Conservation (phyloP, 768 basidiomycete genomes). For the Chalciporus sphaerocephalus region DNA sequence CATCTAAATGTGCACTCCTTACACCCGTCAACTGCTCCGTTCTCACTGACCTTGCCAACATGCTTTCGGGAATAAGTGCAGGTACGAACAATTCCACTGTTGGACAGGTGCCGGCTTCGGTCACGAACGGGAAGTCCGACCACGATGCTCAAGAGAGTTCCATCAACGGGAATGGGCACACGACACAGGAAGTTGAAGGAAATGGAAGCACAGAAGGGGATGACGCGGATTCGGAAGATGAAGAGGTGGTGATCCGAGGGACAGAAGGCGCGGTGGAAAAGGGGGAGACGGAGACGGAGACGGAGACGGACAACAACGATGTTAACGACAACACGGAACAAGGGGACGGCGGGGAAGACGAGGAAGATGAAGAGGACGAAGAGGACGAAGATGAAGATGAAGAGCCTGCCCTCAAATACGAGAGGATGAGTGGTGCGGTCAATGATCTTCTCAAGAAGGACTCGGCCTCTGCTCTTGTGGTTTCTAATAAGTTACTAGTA, state of each 20-base stretch:
- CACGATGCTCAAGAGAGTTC: conserved; percentile 1
- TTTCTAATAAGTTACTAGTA: conserved; percentile 73
- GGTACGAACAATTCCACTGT: neutral
- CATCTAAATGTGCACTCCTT: conserved; percentile 9
- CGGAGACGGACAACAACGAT: neutral
- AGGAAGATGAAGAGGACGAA: conserved; percentile 47
- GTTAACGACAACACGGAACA: conserved; percentile 17
- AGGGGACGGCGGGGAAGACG: conserved; percentile 30
- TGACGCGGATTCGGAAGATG: conserved; percentile 6
- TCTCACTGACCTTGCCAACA: conserved; percentile 4
- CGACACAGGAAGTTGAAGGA: conserved; percentile 1
- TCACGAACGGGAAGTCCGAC: neutral
- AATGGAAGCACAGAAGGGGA: conserved; percentile 3
- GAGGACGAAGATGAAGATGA: conserved; percentile 78
- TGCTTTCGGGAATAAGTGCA: conserved; percentile 1
- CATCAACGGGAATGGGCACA: conserved; percentile 19
- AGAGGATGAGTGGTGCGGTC: conserved; percentile 67
- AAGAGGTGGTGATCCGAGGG: conserved; percentile 1
- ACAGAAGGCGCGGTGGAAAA: neutral
- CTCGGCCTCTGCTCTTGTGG: conserved; percentile 76
- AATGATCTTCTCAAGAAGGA: conserved; percentile 84
- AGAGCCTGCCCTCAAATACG: conserved; percentile 90
- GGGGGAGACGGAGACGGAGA: neutral
- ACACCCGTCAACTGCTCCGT: neutral
- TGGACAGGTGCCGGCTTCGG: neutral